Base-by-base conservation (phyloP, 768 basidiomycete species). In the Lanmaoa rubissima region DNA sequence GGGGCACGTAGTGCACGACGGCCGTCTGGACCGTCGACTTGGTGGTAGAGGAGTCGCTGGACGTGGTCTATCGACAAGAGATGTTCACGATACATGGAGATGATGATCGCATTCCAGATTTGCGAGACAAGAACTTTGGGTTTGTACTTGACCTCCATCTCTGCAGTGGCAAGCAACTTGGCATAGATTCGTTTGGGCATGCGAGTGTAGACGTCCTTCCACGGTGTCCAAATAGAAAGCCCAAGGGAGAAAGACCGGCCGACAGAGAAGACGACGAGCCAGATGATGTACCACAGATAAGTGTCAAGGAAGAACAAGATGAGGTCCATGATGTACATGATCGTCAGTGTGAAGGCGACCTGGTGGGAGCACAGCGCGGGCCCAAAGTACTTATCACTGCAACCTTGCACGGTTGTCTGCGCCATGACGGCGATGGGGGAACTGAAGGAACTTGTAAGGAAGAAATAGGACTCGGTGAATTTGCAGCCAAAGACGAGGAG, bases 271-370 rank as follows among this genome's bases (percentile, higher is more conserved):
- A 96, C 88, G 61, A 96, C 94, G 66, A 94, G 84, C 96, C 96
- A 98, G 71, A 98, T 94, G 78, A 98, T 93, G 77, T 97, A 99
- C 97, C 97, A 99, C 44, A 99, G 77, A 80, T 98, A 99, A 45
- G 97, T 99, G 80, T 99, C 97, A 76, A 99, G 78, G 85, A 99
- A 99, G 86, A 98, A 99, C 64, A 99, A 79, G 55, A 92, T 80
- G 62, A 99, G 76, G 70, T 99, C 97, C 97, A 99, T 98, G 74
- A 97, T 72, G 78, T 96, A 98, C 96, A 98, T 99, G 81, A 98
- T 94, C 40, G 95, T 79, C 58, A 99, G 83, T 0, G 97, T 88
- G 76, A 98, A 99, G 0, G 89, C 84, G 40, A 97, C 90, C 57
- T 99, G 97, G 67, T 97, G 94, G 38, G 84, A 79, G 77, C 97